A percentile compares a stretch with the other conserved stretches of the same genome.
These are phyloP conservation scores for Wallacemonas sp. DNA, from an alignment of 208 protist genomes.

Conservation along the genomic window DNA sequence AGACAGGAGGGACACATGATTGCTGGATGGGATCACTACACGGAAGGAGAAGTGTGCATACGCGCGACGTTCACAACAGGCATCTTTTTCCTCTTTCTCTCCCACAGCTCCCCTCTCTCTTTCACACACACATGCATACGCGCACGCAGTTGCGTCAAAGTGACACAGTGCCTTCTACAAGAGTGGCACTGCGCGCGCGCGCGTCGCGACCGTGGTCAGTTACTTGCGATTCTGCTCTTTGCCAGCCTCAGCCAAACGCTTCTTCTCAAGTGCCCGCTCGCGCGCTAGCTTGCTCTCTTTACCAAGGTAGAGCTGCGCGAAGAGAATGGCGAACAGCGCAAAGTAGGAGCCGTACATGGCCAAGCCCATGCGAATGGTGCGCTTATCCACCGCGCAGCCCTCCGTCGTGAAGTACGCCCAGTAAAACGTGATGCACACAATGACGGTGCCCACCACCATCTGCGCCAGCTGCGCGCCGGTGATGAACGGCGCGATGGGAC, in stretches of 20 bases:
- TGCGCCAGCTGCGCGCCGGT: conserved; percentile 85
- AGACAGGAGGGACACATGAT: too few species aligned
- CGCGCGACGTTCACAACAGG: too few species aligned
- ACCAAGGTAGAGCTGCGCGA: conserved; percentile 36
- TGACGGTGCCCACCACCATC: conserved; percentile 87
- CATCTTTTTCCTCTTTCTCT: too few species aligned
- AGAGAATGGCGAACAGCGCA: conserved; percentile 82
- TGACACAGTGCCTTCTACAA: too few species aligned
- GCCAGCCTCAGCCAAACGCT: conserved; percentile 1
- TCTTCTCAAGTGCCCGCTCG: neutral
- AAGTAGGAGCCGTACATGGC: conserved; percentile 91
- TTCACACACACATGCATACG: too few species aligned
- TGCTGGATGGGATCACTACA: too few species aligned
- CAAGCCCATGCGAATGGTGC: conserved; percentile 51
- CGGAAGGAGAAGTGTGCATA: too few species aligned
- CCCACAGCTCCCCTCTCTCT: too few species aligned
- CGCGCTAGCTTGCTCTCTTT: conserved; percentile 18
- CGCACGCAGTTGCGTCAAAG: too few species aligned
- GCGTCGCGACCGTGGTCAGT: neutral
- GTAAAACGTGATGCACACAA: conserved; percentile 53
- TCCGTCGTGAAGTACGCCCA: conserved; percentile 26
- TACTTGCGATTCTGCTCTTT: neutral
- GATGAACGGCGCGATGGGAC: conserved; percentile 84
- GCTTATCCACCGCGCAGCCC: conserved; percentile 44
- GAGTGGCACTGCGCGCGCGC: too few species aligned